Base-by-base conservation (phyloP, 2,329 filamentous ascomycete genomes). In the Aspergillus aculeatus region DNA sequence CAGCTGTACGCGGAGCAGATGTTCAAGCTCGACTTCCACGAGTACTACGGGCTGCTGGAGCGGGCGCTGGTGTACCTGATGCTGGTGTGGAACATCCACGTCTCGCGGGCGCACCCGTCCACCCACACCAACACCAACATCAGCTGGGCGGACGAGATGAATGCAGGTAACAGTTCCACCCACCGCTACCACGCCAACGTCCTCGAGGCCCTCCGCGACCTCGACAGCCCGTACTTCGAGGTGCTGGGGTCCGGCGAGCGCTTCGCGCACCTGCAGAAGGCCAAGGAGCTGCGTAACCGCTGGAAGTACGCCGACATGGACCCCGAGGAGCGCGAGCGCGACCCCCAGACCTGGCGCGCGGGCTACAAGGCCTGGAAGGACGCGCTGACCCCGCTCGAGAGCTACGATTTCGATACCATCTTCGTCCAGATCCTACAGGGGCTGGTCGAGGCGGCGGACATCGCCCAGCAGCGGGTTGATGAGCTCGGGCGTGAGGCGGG, bases 11-110 rank as follows among this genome's bases (percentile, higher is more conserved):
- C 83, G 0, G 85, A 88, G 72, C 81, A 84, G 16, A 90, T 90
- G 81, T 91, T 91, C 78, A 91, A 91, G 72, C 81, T 91, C 7
- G 89, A 91, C 69, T 92, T 91, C 63, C 87, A 89, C 74, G 89
- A 92, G 69, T 91, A 88, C 72, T 91, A 91, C 76, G 85, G 86
- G 54, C 81, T 90, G 38, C 82, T 91, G 6, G 89, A 92, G 75
- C 84, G 89, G 31, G 88, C 87, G 0, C 79, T 91, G 7, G 86
- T 90, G 1, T 83, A 88, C 50, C 77, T 90, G 0, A 81, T 90
- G n/a, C 81, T 81, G 0, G 82, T 90, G 0, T 89, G 87, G 60
- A 85, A 83, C 7, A 80, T 90, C 5, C 70, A 72, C 0, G 78
- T 91, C 0, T 73, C 78, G 0, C 73, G 77, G 0, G 69, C 65